A percentile compares a stretch with the other conserved stretches of the same genome.
These are phyloP conservation scores for Schizosaccharomyces osmophilus DNA, from an alignment of 805 yeast species.

Conservation along the genomic window DNA sequence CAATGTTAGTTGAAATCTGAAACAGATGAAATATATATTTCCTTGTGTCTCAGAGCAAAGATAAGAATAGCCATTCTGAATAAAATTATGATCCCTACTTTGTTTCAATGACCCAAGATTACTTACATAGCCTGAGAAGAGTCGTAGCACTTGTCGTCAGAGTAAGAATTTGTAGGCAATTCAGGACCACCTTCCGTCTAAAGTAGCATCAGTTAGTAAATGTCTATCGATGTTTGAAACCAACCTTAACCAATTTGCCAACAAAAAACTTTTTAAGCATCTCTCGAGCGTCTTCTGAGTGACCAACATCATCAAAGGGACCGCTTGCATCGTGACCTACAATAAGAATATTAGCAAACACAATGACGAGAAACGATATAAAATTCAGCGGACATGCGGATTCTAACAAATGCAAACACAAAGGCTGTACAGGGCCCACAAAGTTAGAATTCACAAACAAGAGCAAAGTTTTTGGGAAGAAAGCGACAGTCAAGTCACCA, in stretches of 20 bases:
- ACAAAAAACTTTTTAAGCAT: constrained; percentile 40
- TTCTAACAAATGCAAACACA: no score
- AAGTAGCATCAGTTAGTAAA: neutral
- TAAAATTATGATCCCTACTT: neutral
- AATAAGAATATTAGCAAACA: neutral
- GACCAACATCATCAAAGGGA: constrained; percentile 72
- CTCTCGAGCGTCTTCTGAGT: constrained; percentile 84
- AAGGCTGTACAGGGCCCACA: neutral
- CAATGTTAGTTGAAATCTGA: neutral
- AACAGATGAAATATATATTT: neutral
- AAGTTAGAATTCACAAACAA: no score
- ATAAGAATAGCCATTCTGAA: no score
- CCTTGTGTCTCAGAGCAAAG: no score
- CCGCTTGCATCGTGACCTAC: constrained; percentile 49
- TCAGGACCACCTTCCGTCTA: constrained; percentile 1
- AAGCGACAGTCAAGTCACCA: neutral
- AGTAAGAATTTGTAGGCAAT: neutral
- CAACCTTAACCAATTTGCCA: constrained; percentile 38
- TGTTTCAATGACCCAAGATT: neutral
- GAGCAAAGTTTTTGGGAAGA: neutral
- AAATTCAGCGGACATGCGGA: no score
- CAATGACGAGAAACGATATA: no score
- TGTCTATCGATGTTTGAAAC: no score
- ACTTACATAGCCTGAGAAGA: neutral
- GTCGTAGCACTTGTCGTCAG: neutral